Conservation (phyloP, 306 rosid species). For the Pyrus communis region DNA sequence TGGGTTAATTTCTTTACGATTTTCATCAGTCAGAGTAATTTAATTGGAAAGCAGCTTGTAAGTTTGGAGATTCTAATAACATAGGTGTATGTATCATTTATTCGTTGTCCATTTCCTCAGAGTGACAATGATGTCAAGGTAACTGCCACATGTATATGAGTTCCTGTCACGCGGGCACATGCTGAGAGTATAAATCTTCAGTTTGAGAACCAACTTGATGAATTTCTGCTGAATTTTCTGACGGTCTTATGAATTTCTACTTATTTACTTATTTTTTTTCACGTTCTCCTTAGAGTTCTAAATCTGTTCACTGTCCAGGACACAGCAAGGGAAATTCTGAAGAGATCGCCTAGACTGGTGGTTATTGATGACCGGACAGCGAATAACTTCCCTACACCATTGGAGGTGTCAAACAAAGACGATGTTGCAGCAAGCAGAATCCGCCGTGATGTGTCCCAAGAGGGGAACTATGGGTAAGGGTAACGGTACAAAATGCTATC, state of each 20-base stretch:
- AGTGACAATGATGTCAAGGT: conserved; percentile 73
- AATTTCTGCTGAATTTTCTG: conserved; percentile 1
- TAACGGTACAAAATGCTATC: neutral
- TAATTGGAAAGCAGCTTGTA: neutral
- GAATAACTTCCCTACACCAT: conserved; percentile 78
- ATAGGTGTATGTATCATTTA: neutral
- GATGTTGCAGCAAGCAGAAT: conserved; percentile 89
- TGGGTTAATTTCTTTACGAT: conserved; percentile 50
- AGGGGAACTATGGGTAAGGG: conserved; percentile 70
- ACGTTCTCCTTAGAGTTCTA: neutral
- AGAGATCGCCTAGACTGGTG: conserved; percentile 76
- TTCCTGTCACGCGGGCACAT: conserved; percentile 95
- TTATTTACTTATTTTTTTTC: no score
- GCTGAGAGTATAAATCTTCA: conserved; percentile 95
- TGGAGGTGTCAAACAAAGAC: conserved; percentile 87
- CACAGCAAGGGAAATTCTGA: conserved; percentile 70
- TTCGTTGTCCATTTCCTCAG: conserved; percentile 24
- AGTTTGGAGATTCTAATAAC: neutral
- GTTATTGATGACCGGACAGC: conserved; percentile 77
- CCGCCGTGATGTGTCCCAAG: conserved; percentile 79
- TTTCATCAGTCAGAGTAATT: neutral
- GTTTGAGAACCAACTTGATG: conserved; percentile 65
- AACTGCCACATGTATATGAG: conserved; percentile 90
- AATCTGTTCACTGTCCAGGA: conserved; percentile 34
- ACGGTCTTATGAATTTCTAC: neutral